Conservation (phyloP, 495 filamentous ascomycete genomes). For the Penicillium waksmanii region DNA sequence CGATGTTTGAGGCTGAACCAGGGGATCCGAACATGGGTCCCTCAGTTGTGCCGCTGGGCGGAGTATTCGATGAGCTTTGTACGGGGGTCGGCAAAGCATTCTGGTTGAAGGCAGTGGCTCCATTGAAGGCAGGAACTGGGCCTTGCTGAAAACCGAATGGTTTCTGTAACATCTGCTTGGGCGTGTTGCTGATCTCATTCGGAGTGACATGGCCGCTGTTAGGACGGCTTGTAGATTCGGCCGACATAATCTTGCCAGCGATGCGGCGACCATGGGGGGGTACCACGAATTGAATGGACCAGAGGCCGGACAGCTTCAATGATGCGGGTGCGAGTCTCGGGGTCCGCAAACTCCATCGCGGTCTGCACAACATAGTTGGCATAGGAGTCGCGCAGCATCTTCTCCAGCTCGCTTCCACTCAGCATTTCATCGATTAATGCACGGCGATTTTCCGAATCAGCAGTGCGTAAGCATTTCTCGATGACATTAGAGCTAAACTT, state of each 20-base stretch:
- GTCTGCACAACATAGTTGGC: constrained; percentile 99
- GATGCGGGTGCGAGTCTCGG: constrained; percentile 68
- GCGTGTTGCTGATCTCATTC: constrained; percentile 40
- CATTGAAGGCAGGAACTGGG: constrained; percentile 25
- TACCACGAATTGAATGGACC: constrained; percentile 78
- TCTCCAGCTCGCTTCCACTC: constrained; percentile 73
- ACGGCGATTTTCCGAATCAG: constrained; percentile 68
- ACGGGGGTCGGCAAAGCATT: constrained; percentile 34
- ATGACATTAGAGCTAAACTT: constrained; percentile 99
- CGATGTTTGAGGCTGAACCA: constrained; percentile 28
- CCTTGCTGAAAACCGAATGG: constrained; percentile 4
- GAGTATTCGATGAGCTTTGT: constrained; percentile 36
- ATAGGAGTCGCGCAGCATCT: constrained; percentile 84
- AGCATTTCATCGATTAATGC: constrained; percentile 85
- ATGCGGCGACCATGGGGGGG: constrained; percentile 95
- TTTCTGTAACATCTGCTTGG: constrained; percentile 34
- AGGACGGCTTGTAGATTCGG: constrained; percentile 37
- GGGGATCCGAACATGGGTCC: constrained; percentile 32
- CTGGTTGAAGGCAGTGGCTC: constrained; percentile 33
- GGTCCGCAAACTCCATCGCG: constrained; percentile 82
- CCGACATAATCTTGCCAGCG: constrained; percentile 71
- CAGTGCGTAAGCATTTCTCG: constrained; percentile 92
- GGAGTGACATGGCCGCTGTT: constrained; percentile 43
- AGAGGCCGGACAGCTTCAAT: constrained; percentile 83
- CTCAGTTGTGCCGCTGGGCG: constrained; percentile 36